Evolutionary conservation across 2,329 filamentous ascomycete species (phyloP).

Genomic region (Arachnomyces sp.): DNA sequence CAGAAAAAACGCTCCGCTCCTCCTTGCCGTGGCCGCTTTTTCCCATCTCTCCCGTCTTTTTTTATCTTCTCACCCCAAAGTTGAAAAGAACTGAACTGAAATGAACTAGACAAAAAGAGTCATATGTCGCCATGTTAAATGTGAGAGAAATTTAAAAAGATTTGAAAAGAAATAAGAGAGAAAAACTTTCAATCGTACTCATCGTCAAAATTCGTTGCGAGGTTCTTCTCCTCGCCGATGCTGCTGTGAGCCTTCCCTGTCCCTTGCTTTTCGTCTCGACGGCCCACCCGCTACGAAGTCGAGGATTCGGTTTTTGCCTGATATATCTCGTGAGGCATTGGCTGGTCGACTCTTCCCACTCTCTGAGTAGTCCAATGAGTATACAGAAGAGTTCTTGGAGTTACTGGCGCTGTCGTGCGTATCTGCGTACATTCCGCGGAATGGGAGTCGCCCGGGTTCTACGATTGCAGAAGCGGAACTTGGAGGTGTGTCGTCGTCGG

Average conservation of each 20-base stretch:
- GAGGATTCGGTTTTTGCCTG: conserved; percentile 36
- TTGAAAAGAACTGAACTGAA: too few relatives aligned
- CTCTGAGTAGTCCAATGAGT: conserved; percentile 35
- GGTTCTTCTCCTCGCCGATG: too few relatives aligned
- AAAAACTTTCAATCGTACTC: too few relatives aligned
- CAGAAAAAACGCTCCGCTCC: too few relatives aligned
- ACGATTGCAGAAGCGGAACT: conserved; percentile 36
- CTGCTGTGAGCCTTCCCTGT: conserved; percentile 28
- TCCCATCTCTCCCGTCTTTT: too few relatives aligned
- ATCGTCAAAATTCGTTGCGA: too few relatives aligned
- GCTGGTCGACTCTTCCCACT: conserved; percentile 28
- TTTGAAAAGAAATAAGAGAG: too few relatives aligned
- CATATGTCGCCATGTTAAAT: too few relatives aligned
- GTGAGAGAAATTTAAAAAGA: too few relatives aligned
- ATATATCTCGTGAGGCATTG: conserved; percentile 31
- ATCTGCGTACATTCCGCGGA: conserved; percentile 32
- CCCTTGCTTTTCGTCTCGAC: conserved; percentile 34
- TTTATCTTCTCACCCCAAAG: too few relatives aligned
- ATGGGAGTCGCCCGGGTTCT: conserved; percentile 35
- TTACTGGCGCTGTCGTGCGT: conserved; percentile 34
- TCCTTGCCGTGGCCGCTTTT: too few relatives aligned
- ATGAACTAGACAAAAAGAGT: too few relatives aligned
- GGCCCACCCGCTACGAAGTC: conserved; percentile 33
- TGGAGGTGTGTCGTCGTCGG: conserved; percentile 38
- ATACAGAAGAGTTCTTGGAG: conserved; percentile 40